Evolutionary conservation across 2,329 filamentous ascomycete genomes (phyloP), one percentile per base, ranked within the genome.

Genomic region (Hypomyces rosellus): DNA sequence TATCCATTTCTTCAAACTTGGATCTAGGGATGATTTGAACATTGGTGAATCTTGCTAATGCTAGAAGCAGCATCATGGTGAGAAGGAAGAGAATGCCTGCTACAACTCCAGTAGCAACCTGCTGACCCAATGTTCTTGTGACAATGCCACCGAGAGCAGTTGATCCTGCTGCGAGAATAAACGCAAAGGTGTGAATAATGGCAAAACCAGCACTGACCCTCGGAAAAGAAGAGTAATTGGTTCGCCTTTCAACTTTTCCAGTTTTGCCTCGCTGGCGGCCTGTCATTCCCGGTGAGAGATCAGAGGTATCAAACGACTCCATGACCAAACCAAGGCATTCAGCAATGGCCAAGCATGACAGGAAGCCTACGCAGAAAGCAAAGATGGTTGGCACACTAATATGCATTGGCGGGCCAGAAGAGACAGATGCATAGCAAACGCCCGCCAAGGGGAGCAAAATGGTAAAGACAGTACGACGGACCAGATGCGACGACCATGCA

Each of bases 221-320:
- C 6, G 88, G 88, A 55, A 88, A 89, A 1, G 82, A 85, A 0
- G 86, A 88, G 69, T 88, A 90, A 61, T 88, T 88, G 11, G 81
- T 89, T 42, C 71, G 69, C 40, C 74, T 75, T 14, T 68, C 65
- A 9, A 61, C 60, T 46, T 65, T 67, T 12, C 64, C 62, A 5
- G 69, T 69, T 3, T 61, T 59, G n/a, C 70, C 70, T 25, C 67
- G 71, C n/a, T 74, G 74, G 14, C 74, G 73, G 30, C 79, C 78
- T 6, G 77, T 86, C 73, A 86, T 84, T 11, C 85, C 84, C 2
- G 85, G 82, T 57, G 87, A 85, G 4, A 91, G 73, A 64, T 91
- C 88, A 38, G 84, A 88, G n/a, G 83, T 87, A 63, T 91, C 88
- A 64, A 85, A 91, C 0, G 83, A 84, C 62, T 90, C 86, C 86